Base-by-base conservation (phyloP, 495 filamentous ascomycete genomes). In the Penicillium steckii region DNA sequence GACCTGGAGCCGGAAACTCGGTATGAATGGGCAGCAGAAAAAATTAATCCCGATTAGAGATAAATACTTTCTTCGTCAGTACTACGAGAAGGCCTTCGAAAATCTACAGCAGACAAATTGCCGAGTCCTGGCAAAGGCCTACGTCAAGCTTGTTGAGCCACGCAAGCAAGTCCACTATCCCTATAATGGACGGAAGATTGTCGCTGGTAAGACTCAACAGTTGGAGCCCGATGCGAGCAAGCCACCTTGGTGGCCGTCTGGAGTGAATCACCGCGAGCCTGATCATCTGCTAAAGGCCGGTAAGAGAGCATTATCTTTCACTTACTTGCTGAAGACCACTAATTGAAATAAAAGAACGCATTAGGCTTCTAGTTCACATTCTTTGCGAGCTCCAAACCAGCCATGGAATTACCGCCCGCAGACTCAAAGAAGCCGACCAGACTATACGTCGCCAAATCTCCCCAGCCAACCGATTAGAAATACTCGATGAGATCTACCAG, bases 111-210 rank as follows among this genome's bases (percentile, higher is more conserved):
- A 95, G 61, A 78, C 81, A 4, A 82, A 85, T 43, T 87, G 86
- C 60, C 77, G 44, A 72, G 76, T 73, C 12, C 79, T 93, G 15
- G 82, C 82, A 12, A 93, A 92, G 61, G 85, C 80, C 18, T 92
- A 89, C 75, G 83, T 95, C 59, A 90, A 87, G 58, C 75, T 84
- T 9, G 84, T 94, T 2, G 87, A 90, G 49, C 87, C 90, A 0
- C 90, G 88, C 60, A 96, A 96, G 64, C 89, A 95, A 63, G 83
- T 84, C 0, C 85, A 79, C 32, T 84, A 87, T 55, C 91, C 91
- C 0, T 96, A 95, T 63, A 90, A 86, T 21, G 76, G 80, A 46
- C 76, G 80, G 6, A 72, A 70, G 47, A 64, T 71, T 12, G 61
- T 72, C 15, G 59, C 57, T 5, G 72, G 71, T 6, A 48, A 48